Evolutionary conservation across 148 eudicot species (phyloP).

Genomic region (Tetragonia tetragonoides): DNA sequence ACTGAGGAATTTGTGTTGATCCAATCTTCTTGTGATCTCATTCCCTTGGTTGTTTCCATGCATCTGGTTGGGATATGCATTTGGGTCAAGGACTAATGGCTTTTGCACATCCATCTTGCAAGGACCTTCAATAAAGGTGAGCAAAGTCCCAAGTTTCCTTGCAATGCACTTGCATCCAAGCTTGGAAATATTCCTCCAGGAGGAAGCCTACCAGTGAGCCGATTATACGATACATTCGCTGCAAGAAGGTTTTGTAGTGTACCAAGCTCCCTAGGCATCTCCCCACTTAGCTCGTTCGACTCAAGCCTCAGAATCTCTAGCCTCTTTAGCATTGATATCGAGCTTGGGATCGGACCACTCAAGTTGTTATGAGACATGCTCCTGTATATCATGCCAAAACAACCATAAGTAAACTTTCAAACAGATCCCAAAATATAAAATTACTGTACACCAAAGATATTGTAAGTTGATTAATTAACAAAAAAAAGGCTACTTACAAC

Average conservation of each 20-base stretch:
- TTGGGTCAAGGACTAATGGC: constrained; percentile 85
- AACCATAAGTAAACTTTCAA: constrained; percentile 2
- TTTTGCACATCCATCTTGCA: constrained; percentile 83
- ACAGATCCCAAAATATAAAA: background rate
- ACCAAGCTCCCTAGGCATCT: constrained; percentile 81
- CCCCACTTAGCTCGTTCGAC: constrained; percentile 74
- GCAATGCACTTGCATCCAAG: constrained; percentile 63
- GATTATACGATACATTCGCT: constrained; percentile 78
- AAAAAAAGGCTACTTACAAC: constrained; percentile 56
- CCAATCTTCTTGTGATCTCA: constrained; percentile 2
- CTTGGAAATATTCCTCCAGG: constrained; percentile 61
- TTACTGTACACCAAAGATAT: background rate
- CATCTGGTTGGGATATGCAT: constrained; percentile 45
- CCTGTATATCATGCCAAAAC: constrained; percentile 41
- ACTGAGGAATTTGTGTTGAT: constrained; percentile 67
- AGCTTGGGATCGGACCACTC: constrained; percentile 69
- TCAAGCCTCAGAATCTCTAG: constrained; percentile 82
- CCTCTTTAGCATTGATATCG: constrained; percentile 59
- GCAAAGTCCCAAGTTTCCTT: constrained; percentile 84
- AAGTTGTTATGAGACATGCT: constrained; percentile 79
- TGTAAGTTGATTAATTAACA: background rate
- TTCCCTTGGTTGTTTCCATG: constrained; percentile 35
- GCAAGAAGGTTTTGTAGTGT: constrained; percentile 62
- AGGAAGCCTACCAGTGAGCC: constrained; percentile 82
- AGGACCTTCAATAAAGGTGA: constrained; percentile 80